Evolutionary conservation across 1,284 basidiomycete genomes (phyloP).

Genomic region (Fistulinella cinereoalba): DNA sequence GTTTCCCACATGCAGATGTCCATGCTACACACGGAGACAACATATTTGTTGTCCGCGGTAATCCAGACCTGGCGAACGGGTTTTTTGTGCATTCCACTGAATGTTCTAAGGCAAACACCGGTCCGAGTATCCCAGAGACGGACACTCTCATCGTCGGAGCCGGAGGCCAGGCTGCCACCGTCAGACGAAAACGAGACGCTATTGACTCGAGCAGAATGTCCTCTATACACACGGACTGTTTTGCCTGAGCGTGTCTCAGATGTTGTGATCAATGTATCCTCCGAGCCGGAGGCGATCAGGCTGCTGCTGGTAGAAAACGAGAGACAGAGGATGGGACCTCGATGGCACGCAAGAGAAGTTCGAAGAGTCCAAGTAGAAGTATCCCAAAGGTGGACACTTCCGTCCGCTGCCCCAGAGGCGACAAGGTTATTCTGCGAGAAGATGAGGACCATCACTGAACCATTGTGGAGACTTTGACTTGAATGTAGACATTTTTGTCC

Average conservation of each 20-base stretch:
- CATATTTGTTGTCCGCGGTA: conserved; percentile 14
- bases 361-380: conserved; percentile 2
- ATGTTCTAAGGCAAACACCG: conserved; percentile 17
- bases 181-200: conserved; percentile 23
- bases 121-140: conserved; percentile 26
- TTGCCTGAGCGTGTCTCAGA: conserved; percentile 12
- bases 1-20: conserved; percentile 15
- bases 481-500: conserved; percentile 11
- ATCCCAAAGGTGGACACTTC: conserved; percentile 17
- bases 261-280: conserved; percentile 15
- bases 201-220: conserved; percentile 13
- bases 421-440: conserved; percentile 15
- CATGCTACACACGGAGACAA: conserved; percentile 15
- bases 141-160: conserved; percentile 19
- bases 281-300: conserved; percentile 22
- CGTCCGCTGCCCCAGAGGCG: conserved; percentile 16
- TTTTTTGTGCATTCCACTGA: conserved; percentile 13
- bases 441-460: conserved; percentile 9
- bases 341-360: conserved; percentile 8
- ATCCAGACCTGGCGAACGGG: conserved; percentile 17
- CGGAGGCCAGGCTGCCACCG: conserved; percentile 14
- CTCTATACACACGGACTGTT: conserved; percentile 6
- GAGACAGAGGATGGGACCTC: conserved; percentile 11
- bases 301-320: conserved; percentile 13
- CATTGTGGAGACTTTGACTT: conserved; percentile 1